Base-by-base conservation (phyloP, 2,329 filamentous ascomycete genomes). In the Ascochyta pisi region DNA sequence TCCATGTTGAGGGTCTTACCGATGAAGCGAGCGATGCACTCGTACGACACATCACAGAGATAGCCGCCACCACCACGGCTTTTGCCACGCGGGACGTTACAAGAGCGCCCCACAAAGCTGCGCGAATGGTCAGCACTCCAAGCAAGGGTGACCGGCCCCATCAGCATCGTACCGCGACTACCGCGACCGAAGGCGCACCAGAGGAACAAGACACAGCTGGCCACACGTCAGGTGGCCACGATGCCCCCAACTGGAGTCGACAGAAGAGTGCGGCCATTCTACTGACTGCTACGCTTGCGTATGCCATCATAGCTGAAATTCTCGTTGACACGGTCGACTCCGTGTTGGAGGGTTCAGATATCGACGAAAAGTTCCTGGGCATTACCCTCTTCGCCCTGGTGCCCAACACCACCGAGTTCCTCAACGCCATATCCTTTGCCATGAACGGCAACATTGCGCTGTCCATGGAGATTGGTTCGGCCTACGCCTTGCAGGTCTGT, bases 381-480 rank as follows among this genome's bases (percentile, higher is more conserved):
- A 96, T 99, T 63, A 98, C 95, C 1, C 82, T 99, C 42, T 99
- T 99, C 76, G 94, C 96, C 6, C 82, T 99, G 61, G 96, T 99
- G 7, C 95, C 95, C 12, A 99, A 99, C 79, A 98, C 95, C 1
- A 99, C 95, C 1, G 95, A 99, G 73, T 99, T 99, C 73, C 76
- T 99, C 88, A 99, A 99, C 77, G 95, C 94, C 73, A 99, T 99
- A 57, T 97, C 93, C 0, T 99, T 99, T 74, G 95, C 95, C 50
- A 99, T 99, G 94, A 98, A 99, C 71, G 95, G 95, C 57, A 99
- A 99, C 76, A 98, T 99, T 76, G 95, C 95, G 0, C 81, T 99
- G 16, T 97, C 92, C 34, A 99, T 99, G 95, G 95, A 99, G 73
- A 99, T 99, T 66, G 95, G 95, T 64, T 97, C 93, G 0, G 94